Conservation (phyloP, 2,329 filamentous ascomycete species). For the Penicillium sp. region DNA sequence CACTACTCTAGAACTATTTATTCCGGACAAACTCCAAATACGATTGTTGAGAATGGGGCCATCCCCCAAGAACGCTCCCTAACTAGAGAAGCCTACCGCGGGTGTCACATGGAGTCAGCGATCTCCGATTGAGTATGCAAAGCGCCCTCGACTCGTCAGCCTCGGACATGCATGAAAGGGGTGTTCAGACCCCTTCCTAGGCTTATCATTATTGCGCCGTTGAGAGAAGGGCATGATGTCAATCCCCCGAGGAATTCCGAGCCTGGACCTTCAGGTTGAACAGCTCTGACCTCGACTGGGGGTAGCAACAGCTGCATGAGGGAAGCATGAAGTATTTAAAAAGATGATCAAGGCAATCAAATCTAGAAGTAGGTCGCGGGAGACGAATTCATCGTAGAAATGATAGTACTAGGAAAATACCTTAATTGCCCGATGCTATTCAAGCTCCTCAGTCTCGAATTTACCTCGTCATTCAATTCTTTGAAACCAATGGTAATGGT, state of each 20-base stretch:
- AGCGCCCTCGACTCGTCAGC: conserved; percentile 17
- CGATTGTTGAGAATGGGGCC: background rate
- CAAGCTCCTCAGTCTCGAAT: no score
- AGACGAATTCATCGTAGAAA: background rate
- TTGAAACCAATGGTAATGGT: background rate
- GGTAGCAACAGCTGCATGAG: background rate
- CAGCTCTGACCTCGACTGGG: background rate
- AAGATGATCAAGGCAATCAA: background rate
- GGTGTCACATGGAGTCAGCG: conserved; percentile 19
- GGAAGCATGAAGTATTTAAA: background rate
- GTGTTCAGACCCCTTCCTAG: conserved; percentile 8
- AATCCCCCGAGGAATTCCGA: conserved; percentile 6
- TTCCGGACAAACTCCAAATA: background rate
- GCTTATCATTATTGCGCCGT: conserved; percentile 15
- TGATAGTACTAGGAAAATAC: background rate
- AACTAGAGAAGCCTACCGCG: background rate
- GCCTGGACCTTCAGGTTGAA: background rate
- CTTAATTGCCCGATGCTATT: background rate
- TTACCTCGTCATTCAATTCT: background rate
- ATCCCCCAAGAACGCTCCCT: background rate
- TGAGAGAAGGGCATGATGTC: conserved; percentile 18
- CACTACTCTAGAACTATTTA: background rate
- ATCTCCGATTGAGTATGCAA: conserved; percentile 19
- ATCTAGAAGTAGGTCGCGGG: background rate
- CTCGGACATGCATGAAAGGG: conserved; percentile 12